Conservation (phyloP, 169 alveolate genomes). For the Cytauxzoon felis region DNA sequence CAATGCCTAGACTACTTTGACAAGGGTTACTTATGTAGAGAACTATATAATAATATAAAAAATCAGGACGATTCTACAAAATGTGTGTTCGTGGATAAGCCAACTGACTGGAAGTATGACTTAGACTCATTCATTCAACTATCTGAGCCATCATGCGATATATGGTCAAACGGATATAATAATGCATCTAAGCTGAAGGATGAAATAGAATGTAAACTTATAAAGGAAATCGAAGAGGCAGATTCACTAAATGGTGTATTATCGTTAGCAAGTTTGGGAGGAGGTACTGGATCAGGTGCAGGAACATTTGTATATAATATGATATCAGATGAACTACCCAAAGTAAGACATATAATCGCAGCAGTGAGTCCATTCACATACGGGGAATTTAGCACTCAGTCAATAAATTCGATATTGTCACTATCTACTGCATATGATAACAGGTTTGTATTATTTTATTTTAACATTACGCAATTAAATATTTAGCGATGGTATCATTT, state of each 20-base stretch:
- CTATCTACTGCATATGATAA: conserved; percentile 49
- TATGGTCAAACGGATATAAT: conserved; percentile 15
- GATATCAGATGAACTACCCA: conserved; percentile 58
- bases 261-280: conserved; percentile 62
- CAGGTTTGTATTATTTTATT: conserved; percentile 27
- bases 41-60: neutral
- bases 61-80: neutral
- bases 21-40: neutral
- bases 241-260: conserved; percentile 53
- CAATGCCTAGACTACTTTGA: neutral
- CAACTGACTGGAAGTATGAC: conserved; percentile 3
- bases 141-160: conserved; percentile 10
- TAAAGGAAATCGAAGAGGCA: conserved; percentile 42
- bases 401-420: conserved; percentile 50
- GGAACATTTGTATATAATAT: conserved; percentile 50
- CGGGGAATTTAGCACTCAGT: conserved; percentile 64
- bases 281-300: conserved; percentile 68
- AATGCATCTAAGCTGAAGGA: conserved; percentile 39
- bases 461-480: conserved; percentile 27
- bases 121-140: neutral
- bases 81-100: neutral
- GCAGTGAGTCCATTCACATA: conserved; percentile 57
- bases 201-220: conserved; percentile 12
- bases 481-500: conserved; percentile 40
- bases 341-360: conserved; percentile 23